phyloP scores from a whole-genome alignment of 768 basidiomycete species.

The Mycena belliarum region DNA sequence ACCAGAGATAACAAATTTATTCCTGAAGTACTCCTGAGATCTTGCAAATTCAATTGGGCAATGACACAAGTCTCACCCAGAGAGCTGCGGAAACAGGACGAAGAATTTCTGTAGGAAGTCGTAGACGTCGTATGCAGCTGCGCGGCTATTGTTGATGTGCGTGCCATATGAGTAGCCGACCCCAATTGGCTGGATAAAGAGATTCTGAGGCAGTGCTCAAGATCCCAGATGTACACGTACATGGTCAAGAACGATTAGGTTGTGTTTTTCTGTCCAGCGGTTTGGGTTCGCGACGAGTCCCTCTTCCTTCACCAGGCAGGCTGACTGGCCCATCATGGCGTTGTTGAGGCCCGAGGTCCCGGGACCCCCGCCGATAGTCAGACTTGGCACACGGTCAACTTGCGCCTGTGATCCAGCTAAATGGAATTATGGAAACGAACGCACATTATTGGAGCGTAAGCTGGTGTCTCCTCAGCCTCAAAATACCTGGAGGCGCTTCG shows the following conservation, averaged over 20 bases:
- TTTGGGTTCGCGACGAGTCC: background rate
- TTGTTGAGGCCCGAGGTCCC: constrained; percentile 23
- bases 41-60: too few relatives aligned
- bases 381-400: constrained; percentile 2
- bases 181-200: constrained; percentile 28
- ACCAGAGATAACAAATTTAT: background rate
- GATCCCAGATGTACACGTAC: constrained; percentile 7
- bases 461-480: constrained; percentile 29
- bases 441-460: constrained; percentile 31
- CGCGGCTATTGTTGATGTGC: constrained; percentile 27
- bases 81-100: constrained; percentile 6
- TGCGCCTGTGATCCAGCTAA: background rate
- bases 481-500: constrained; percentile 28
- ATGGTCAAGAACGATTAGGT: constrained; percentile 28
- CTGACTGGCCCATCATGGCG: background rate
- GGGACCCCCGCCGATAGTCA: constrained; percentile 37
- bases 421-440: background rate
- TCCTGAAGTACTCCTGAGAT: background rate
- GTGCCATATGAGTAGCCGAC: constrained; percentile 33
- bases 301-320: background rate
- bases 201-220: background rate
- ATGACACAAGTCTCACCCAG: background rate
- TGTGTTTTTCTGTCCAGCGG: constrained; percentile 23
- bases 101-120: constrained; percentile 36
- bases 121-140: constrained; percentile 31